These are phyloP conservation scores for Metschnikowia santaceciliae DNA, from an alignment of 805 yeast genomes.

Conservation along the genomic window DNA sequence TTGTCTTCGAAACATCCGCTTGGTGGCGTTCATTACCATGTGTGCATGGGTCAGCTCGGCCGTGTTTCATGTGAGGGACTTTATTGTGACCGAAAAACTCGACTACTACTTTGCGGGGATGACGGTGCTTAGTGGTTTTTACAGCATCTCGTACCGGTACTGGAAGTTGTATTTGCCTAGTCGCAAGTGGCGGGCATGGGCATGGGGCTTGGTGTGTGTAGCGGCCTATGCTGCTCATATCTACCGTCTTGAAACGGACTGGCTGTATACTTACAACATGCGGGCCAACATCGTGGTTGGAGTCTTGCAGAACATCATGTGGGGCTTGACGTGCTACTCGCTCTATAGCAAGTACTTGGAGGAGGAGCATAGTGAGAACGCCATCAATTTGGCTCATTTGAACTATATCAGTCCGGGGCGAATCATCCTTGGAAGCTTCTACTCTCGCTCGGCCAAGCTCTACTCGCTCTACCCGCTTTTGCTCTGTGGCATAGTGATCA, in stretches of 20 bases:
- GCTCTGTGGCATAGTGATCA: slow-evolving; percentile 41
- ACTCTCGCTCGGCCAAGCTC: slow-evolving; percentile 32
- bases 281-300: slow-evolving; percentile 81
- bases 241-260: slow-evolving; percentile 57
- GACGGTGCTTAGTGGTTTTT: slow-evolving; percentile 77
- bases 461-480: slow-evolving; percentile 38
- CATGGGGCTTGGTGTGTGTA: slow-evolving; percentile 41
- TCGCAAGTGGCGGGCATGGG: slow-evolving; percentile 20
- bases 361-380: slow-evolving; percentile 17
- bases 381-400: slow-evolving; percentile 22
- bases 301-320: slow-evolving; percentile 57
- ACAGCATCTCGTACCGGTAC: slow-evolving; percentile 59
- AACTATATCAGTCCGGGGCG: slow-evolving; percentile 22
- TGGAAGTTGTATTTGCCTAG: slow-evolving; percentile 50
- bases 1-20: slow-evolving; percentile 27
- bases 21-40: slow-evolving; percentile 56
- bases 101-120: slow-evolving; percentile 94
- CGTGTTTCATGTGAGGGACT: slow-evolving; percentile 84
- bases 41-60: slow-evolving; percentile 86
- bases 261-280: slow-evolving; percentile 96
- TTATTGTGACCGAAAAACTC: slow-evolving; percentile 70
- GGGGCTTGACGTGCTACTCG: slow-evolving; percentile 28
- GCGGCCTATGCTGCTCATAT: slow-evolving; percentile 62
- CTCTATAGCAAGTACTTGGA: slow-evolving; percentile 28
- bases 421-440: slow-evolving; percentile 31